Percentiles rank a stretch among this genome's conserved stretches.
Conservation (phyloP, 352 stramenopile species). For the Blastocystis sp. region DNA sequence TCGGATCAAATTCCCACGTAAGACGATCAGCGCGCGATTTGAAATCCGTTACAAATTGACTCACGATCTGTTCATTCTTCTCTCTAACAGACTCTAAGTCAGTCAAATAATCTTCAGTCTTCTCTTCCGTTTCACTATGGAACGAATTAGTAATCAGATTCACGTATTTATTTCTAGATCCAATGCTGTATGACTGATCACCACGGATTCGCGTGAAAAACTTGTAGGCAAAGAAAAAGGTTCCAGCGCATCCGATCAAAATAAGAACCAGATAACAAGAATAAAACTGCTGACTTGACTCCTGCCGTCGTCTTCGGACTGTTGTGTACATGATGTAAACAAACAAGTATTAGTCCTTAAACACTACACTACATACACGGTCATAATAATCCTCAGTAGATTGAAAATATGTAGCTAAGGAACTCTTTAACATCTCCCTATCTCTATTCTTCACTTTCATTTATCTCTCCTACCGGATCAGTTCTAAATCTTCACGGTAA, state of each 20-base stretch:
- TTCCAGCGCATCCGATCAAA: neutral
- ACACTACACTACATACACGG: constrained; percentile 7
- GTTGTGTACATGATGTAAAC: constrained; percentile 27
- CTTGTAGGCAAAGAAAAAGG: neutral
- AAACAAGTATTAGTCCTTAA: constrained; percentile 29
- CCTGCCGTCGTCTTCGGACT: neutral
- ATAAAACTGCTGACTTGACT: neutral
- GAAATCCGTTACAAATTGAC: neutral
- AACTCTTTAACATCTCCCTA: neutral
- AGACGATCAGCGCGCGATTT: too few species aligned
- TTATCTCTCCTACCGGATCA: constrained; percentile 1
- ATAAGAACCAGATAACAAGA: neutral
- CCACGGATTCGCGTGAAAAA: neutral
- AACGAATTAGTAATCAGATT: neutral
- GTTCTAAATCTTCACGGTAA: constrained; percentile 16
- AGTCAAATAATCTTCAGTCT: neutral
- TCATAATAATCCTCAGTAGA: constrained; percentile 1
- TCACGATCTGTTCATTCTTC: neutral
- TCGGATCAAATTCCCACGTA: neutral
- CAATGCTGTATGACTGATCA: neutral
- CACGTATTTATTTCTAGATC: constrained; percentile 31
- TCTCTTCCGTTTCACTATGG: neutral
- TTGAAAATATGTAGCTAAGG: neutral
- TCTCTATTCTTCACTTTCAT: neutral
- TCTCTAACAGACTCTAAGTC: neutral